Percentiles rank a stretch among this genome's conserved stretches.
phyloP scores from a whole-genome alignment of 2,329 filamentous ascomycete species.

The Epichloe hybrida region DNA sequence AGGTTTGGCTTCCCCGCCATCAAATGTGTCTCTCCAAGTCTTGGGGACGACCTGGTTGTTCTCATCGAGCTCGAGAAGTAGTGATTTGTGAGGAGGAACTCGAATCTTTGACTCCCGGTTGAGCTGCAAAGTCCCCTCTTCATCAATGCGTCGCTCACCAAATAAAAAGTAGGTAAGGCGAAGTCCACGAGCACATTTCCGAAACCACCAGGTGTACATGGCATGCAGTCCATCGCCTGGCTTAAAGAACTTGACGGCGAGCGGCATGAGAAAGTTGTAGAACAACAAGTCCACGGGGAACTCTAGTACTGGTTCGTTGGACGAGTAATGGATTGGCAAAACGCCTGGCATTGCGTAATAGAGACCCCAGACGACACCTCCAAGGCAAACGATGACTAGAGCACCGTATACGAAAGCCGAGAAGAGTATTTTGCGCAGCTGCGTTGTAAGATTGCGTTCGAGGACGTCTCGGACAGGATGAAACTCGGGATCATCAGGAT shows the following conservation, averaged over 20 bases:
- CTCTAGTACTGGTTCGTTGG: conserved; percentile 81
- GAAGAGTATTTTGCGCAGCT: conserved; percentile 91
- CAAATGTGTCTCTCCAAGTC: conserved; percentile 45
- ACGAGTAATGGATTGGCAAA: conserved; percentile 85
- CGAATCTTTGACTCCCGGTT: conserved; percentile 17
- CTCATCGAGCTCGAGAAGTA: conserved; percentile 33
- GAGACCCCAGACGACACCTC: conserved; percentile 91
- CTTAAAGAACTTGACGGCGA: conserved; percentile 71
- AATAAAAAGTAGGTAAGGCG: conserved; percentile 89
- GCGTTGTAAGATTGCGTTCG: conserved; percentile 81
- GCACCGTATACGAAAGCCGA: conserved; percentile 92
- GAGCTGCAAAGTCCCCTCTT: conserved; percentile 58
- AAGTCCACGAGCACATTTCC: conserved; percentile 64
- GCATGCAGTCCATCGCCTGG: conserved; percentile 71
- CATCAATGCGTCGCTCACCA: conserved; percentile 64
- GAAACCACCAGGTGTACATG: conserved; percentile 96
- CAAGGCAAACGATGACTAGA: conserved; percentile 81
- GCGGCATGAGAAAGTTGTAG: conserved; percentile 91
- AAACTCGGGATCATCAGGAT: conserved; percentile 96
- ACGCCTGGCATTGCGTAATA: conserved; percentile 53
- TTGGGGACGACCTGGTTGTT: conserved; percentile 32
- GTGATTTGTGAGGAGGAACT: conserved; percentile 23
- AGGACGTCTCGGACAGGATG: conserved; percentile 94
- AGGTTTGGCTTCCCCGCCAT: conserved; percentile 32
- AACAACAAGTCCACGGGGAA: conserved; percentile 90